These are phyloP conservation scores for Hericium rajendrae DNA, from an alignment of 768 basidiomycete genomes.

Conservation along the genomic window DNA sequence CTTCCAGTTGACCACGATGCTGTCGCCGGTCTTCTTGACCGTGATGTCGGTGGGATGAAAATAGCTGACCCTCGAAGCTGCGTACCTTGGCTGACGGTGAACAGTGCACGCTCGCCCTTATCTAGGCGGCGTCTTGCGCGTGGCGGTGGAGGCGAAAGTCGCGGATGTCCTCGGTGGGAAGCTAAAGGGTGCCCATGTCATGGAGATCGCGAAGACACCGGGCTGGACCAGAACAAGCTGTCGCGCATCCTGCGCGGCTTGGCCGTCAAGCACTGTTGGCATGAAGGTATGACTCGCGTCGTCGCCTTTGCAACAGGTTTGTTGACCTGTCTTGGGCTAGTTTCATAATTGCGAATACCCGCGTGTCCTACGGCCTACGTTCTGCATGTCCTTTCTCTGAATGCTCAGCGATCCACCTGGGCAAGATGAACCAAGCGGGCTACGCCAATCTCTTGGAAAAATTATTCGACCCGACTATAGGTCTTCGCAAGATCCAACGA, in stretches of 20 bases:
- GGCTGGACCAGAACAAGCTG: slow-evolving; percentile 28
- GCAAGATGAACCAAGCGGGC: background rate
- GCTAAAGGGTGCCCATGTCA: slow-evolving; percentile 27
- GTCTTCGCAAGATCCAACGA: background rate
- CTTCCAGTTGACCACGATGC: background rate
- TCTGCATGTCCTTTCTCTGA: slow-evolving; percentile 11
- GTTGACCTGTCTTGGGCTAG: no score
- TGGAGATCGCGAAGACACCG: slow-evolving; percentile 23
- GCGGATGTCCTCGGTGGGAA: slow-evolving; percentile 28
- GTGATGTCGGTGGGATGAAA: background rate
- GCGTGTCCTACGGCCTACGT: no score
- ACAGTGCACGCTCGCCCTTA: slow-evolving; percentile 1
- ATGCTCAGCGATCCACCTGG: background rate
- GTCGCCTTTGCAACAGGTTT: background rate
- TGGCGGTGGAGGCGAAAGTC: slow-evolving; percentile 26
- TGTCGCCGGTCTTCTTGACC: background rate
- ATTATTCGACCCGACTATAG: background rate
- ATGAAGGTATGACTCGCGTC: slow-evolving; percentile 17
- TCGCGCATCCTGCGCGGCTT: slow-evolving; percentile 30
- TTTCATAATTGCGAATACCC: slow-evolving; percentile 29
- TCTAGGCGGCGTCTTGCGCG: slow-evolving; percentile 21
- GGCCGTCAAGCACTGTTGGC: slow-evolving; percentile 32
- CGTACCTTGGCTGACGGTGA: background rate
- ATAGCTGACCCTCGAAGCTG: background rate
- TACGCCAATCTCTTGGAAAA: background rate